Evolutionary conservation across 2,329 filamentous ascomycete genomes (phyloP).

Genomic region (Talaromyces sp.): DNA sequence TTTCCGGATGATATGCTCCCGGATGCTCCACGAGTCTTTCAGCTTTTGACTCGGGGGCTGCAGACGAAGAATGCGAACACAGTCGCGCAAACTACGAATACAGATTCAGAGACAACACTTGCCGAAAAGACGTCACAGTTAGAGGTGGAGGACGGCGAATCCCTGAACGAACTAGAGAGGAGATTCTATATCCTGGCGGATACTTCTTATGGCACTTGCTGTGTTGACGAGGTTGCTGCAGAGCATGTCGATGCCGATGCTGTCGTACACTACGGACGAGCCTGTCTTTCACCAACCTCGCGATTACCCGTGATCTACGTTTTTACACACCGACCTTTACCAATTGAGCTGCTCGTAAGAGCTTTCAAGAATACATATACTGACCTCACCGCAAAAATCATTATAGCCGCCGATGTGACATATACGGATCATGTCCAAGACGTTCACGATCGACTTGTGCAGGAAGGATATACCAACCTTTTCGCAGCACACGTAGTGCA

Average conservation of each 20-base stretch:
- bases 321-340: slow-evolving; percentile 73
- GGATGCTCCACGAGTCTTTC: slow-evolving; percentile 78
- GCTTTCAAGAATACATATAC: slow-evolving; percentile 70
- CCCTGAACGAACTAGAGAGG: slow-evolving; percentile 28
- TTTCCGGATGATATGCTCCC: slow-evolving; percentile 91
- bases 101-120: slow-evolving; percentile 18
- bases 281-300: slow-evolving; percentile 87
- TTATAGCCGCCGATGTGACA: slow-evolving; percentile 86
- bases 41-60: slow-evolving; percentile 59
- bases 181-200: slow-evolving; percentile 83
- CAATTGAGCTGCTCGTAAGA: slow-evolving; percentile 57
- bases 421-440: slow-evolving; percentile 71
- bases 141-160: slow-evolving; percentile 10
- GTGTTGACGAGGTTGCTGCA: slow-evolving; percentile 93
- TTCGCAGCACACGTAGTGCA: slow-evolving; percentile 71
- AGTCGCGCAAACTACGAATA: not conserved
- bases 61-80: slow-evolving; percentile 28
- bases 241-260: slow-evolving; percentile 90
- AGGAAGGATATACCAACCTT: slow-evolving; percentile 67
- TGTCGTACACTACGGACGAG: slow-evolving; percentile 89
- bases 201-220: slow-evolving; percentile 95
- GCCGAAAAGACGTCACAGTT: slow-evolving; percentile 31
- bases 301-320: slow-evolving; percentile 85
- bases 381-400: slow-evolving; percentile 61
- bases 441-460: slow-evolving; percentile 56